Base-by-base conservation (phyloP, 2,329 filamentous ascomycete species). In the Mollisiaceae sp. region DNA sequence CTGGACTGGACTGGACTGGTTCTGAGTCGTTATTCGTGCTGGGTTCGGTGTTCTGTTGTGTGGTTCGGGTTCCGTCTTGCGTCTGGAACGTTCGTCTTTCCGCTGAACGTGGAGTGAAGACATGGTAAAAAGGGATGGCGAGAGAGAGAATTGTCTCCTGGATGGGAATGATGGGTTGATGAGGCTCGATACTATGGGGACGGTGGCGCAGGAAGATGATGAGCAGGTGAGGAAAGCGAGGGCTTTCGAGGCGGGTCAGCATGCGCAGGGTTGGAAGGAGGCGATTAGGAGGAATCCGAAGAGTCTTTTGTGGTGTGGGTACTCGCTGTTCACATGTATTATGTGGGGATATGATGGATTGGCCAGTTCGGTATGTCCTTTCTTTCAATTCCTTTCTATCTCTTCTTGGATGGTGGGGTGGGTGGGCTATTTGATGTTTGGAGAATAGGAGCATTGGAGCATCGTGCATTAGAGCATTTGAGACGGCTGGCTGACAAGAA, bases 301-400 rank as follows among this genome's bases (percentile, higher is more conserved):
- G 39, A 64, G 63, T 27, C 60, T 71, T 36, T 24, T 56, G 14
- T 71, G 70, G 70, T 71, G 70, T 68, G 39, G 22, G 67, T 67
- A 32, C 24, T 32, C 27, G 14, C 41, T 72, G 9, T 71, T 70
- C 41, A 70, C 65, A 14, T 71, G 69, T 59, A 66, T 71, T 20
- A 71, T 71, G 66, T 72, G 70, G 70, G 70, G 70, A 1, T 71
- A 71, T 66, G 69, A 72, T 63, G 69, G 70, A 8, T 56, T 72
- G 11, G 70, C 69, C n/a, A 65, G 69, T 39, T 65, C 67, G 18
- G 70, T 70, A 59, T 14, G 63, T 63, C 32, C 18, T 22, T 12
- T 20, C 9, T 15, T 59, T 18, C 15, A 24, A 50, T 12, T 2
- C 41, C 6, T 2, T 43, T 41, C 38, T 11, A 9, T 32, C 27